Evolutionary conservation across 164 flowering plant species (phyloP).

Genomic region (Vitis rupestris): DNA sequence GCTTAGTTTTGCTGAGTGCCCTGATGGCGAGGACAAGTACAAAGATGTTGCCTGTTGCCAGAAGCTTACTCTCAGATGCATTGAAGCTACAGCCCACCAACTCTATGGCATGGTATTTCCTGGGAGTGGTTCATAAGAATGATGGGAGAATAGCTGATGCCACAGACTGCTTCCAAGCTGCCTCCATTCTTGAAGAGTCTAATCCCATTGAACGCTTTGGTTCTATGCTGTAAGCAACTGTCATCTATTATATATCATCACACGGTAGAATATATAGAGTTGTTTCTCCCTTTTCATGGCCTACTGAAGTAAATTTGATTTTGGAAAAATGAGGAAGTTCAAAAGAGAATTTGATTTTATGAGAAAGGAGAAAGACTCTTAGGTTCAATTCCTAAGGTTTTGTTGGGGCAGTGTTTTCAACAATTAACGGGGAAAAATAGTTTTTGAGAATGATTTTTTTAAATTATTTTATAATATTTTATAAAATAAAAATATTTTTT

Average conservation of each 20-base stretch:
- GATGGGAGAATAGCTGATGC: constrained; percentile 88
- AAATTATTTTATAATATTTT: too few species aligned
- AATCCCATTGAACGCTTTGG: constrained; percentile 86
- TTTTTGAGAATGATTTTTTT: too few species aligned
- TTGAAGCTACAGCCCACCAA: constrained; percentile 85
- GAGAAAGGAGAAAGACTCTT: too few species aligned
- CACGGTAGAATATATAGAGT: too few species aligned
- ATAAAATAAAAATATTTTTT: too few species aligned
- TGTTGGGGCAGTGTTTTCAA: too few species aligned
- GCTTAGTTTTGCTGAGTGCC: constrained; percentile 60
- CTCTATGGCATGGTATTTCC: constrained; percentile 77
- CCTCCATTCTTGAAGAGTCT: constrained; percentile 90
- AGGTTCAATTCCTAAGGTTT: too few species aligned
- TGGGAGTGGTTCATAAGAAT: constrained; percentile 73
- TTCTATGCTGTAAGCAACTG: constrained; percentile 31
- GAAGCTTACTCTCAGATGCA: constrained; percentile 86
- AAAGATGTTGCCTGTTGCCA: constrained; percentile 63
- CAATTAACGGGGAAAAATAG: too few species aligned
- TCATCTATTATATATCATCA: background rate
- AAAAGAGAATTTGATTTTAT: too few species aligned
- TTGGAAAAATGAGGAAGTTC: too few species aligned
- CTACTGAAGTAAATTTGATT: too few species aligned
- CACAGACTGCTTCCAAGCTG: constrained; percentile 91
- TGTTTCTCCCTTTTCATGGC: too few species aligned
- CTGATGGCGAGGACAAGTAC: constrained; percentile 53